Evolutionary conservation across 768 basidiomycete species (phyloP), one percentile per base, ranked within the genome.

Genomic region (Cystobasidium tubakii): DNA sequence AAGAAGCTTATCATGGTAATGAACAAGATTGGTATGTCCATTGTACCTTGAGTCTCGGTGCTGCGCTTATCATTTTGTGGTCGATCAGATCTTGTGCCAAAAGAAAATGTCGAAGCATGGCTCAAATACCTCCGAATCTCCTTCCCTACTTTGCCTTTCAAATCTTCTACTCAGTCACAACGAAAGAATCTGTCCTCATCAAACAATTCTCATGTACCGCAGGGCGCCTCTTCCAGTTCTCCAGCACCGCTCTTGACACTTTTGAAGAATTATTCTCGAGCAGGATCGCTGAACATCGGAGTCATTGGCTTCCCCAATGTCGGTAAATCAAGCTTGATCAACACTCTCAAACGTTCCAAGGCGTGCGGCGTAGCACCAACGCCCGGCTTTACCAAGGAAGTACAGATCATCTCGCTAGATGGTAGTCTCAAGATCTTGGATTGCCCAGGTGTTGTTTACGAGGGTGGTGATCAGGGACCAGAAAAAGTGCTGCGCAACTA

Each of bases 281-380:
- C 74, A 27, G 71, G 62, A 70, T 78, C 78, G 27, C 76, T 91
- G 64, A 92, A 91, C 0, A 86, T 95, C 63, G 92, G 92, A 19
- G 90, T 98, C 21, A 90, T 97, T 2, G 95, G 95, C 0, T 95
- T 92, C 82, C 95, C 95, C 0, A 98, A 98, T 81, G 95, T 98
- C 57, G 95, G 95, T 17, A 98, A 98, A 83, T 94, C 91, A 72
- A 90, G 88, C 78, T 80, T 98, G 73, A 93, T 99, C 81, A 98
- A 98, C 81, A 89, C 91, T 54, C 82, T 99, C 65, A 93, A 92
- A 81, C 83, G 92, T 43, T 86, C 87, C 74, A 92, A 90, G 88
- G 92, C 86, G n/a, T 99, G 95, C 78, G 88, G 89, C 1, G 92
- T 97, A 4, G 95, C 94, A 17, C 90, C 94, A 12, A 92, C 92